phyloP scores from a whole-genome alignment of 164 flowering plant genomes.

The Umbellularia californica region DNA sequence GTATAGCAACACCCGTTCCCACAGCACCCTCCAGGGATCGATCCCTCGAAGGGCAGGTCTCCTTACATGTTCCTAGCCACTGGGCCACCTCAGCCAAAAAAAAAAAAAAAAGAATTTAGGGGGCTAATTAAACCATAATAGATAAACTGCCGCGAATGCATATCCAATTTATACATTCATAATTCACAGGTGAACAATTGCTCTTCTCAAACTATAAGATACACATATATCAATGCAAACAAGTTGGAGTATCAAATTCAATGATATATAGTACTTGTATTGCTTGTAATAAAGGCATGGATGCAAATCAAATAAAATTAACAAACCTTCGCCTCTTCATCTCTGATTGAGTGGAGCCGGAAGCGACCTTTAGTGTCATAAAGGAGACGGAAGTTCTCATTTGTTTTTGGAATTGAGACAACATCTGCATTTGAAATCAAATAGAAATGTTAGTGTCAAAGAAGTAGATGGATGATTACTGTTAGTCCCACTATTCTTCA shows the following conservation, averaged over 20 bases:
- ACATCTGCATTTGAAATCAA: slow-evolving; percentile 41
- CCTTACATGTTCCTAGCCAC: too few species aligned
- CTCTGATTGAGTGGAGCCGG: slow-evolving; percentile 68
- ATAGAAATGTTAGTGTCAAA: neutral
- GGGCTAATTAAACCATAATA: too few species aligned
- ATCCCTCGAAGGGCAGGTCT: too few species aligned
- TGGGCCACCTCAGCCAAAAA: too few species aligned
- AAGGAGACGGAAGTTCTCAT: slow-evolving; percentile 80
- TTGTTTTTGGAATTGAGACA: slow-evolving; percentile 72
- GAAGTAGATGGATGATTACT: neutral
- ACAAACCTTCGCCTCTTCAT: slow-evolving; percentile 77
- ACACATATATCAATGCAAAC: neutral
- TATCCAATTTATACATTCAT: neutral
- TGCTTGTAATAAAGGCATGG: neutral
- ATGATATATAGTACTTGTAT: neutral
- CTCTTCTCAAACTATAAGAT: neutral
- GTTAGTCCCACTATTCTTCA: too few species aligned
- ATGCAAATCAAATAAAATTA: neutral
- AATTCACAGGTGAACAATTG: neutral
- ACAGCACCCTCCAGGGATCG: too few species aligned
- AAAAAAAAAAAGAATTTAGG: too few species aligned
- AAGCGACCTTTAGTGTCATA: slow-evolving; percentile 87
- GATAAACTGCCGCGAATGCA: too few species aligned
- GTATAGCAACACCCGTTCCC: too few species aligned
- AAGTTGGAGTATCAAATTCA: neutral